A percentile compares a stretch with the other conserved stretches of the same genome.
Conservation (phyloP, 345 rosid genomes). For the Excoecaria agallocha region DNA sequence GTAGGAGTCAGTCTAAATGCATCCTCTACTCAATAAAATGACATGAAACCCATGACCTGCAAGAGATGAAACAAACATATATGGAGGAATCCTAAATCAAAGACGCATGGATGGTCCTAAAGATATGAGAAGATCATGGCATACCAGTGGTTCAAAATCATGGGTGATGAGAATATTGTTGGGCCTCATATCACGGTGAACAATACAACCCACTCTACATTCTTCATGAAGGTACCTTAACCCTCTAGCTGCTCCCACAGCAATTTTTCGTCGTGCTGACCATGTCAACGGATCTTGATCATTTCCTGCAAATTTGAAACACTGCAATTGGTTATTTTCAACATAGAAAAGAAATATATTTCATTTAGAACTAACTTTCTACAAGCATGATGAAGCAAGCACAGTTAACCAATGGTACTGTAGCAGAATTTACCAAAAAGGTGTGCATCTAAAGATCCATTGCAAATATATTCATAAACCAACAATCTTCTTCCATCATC, state of each 20-base stretch:
- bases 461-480: conserved; percentile 33
- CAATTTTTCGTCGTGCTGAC: conserved; percentile 87
- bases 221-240: conserved; percentile 98
- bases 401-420: neutral
- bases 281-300: conserved; percentile 62
- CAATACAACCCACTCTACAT: conserved; percentile 99
- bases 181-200: conserved; percentile 99
- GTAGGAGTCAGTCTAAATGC: conserved; percentile 8
- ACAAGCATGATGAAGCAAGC: neutral
- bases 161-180: conserved; percentile 97
- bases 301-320: conserved; percentile 41
- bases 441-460: conserved; percentile 34
- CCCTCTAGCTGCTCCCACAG: conserved; percentile 98
- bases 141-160: conserved; percentile 96
- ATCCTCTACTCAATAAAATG: neutral
- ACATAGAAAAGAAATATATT: neutral
- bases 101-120: neutral
- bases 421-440: conserved; percentile 26
- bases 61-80: neutral
- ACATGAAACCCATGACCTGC: neutral
- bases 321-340: neutral
- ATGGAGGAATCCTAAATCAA: neutral
- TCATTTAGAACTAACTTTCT: neutral
- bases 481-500: conserved; percentile 30
- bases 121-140: conserved; percentile 16